Evolutionary conservation across 345 rosid species (phyloP).

Genomic region (Gossypium longicalyx): DNA sequence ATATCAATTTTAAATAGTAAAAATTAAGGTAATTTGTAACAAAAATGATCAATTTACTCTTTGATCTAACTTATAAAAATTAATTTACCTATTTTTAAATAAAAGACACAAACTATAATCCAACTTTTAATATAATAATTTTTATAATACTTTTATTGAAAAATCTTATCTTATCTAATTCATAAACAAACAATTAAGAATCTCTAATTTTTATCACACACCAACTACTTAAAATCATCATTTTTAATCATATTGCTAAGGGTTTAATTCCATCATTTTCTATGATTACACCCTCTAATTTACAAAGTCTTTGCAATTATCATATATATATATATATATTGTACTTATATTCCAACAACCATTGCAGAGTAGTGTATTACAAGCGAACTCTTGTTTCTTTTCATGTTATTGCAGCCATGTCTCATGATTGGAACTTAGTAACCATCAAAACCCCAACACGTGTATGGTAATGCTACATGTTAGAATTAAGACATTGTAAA

Average conservation of each 20-base stretch:
- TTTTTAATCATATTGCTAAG: constrained; percentile 11
- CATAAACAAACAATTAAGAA: constrained; percentile 29
- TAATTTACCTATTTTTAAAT: too few relatives aligned
- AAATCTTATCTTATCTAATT: constrained; percentile 29
- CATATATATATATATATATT: too few relatives aligned
- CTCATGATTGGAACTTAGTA: neutral
- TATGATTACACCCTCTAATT: constrained; percentile 9
- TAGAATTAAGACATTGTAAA: neutral
- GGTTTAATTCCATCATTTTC: constrained; percentile 10
- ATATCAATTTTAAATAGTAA: too few relatives aligned
- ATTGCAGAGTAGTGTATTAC: neutral
- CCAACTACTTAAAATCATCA: constrained; percentile 21
- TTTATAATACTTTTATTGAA: too few relatives aligned
- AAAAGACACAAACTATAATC: too few relatives aligned
- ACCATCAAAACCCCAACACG: neutral
- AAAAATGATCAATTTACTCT: fast-evolving
- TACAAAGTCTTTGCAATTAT: constrained; percentile 6
- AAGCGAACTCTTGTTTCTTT: neutral
- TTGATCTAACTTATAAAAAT: too few relatives aligned
- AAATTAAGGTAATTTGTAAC: too few relatives aligned
- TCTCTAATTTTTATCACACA: constrained; percentile 10
- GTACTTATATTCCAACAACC: too few relatives aligned
- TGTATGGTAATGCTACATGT: neutral
- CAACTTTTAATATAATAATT: too few relatives aligned
- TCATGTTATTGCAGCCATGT: neutral